Evolutionary conservation across 768 basidiomycete genomes (phyloP), one percentile per base, ranked within the genome.

Genomic region (Rhodotorula graminis): DNA sequence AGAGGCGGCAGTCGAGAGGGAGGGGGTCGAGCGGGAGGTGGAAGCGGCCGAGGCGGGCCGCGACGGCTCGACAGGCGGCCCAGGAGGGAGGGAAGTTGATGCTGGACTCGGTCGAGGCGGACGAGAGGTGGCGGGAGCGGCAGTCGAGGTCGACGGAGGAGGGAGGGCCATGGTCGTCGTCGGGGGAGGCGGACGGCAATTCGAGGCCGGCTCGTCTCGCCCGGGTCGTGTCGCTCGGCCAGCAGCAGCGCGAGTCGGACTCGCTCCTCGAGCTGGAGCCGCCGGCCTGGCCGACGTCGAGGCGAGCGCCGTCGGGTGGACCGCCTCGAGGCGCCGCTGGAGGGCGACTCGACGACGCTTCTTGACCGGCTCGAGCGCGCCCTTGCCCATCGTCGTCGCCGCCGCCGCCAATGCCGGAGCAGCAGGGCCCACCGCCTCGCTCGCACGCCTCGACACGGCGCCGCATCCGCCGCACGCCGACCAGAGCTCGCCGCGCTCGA

Each of bases 401-500:
- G 37, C n/a, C n/a, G n/a, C n/a, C n/a, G n/a, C n/a, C 44, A 0
- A 15, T 27, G 23, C 33, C 9, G 33, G 31, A 7, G 9, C 50
- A 2, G 2, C 25, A 0, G 7, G 0, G 14, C n/a, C 47, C 23
- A 3, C 37, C 37, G 37, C 33, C 14, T 4, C 25, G 12, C 1
- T 29, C 9, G 29, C 33, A 25, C 44, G 23, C 23, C n/a, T 31
- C 4, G 50, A 53, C 33, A 37, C 31, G 37, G n/a, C 29, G 7
- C 64, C 52, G 33, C 67, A 69, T 1, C 67, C 59, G 33, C 49
- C 57, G 63, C 72, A 73, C 0, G 18, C n/a, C 33, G 68, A 27
- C 67, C 72, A 73, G 1, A 62, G 18, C 9, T 14, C 40, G 42
- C 55, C 50, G 0, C 31, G 33, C 12, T 62, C 42, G 12, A 9